Evolutionary conservation across 495 filamentous ascomycete species (phyloP), one percentile per base, ranked within the genome.

Genomic region (Rusavskia elegans): DNA sequence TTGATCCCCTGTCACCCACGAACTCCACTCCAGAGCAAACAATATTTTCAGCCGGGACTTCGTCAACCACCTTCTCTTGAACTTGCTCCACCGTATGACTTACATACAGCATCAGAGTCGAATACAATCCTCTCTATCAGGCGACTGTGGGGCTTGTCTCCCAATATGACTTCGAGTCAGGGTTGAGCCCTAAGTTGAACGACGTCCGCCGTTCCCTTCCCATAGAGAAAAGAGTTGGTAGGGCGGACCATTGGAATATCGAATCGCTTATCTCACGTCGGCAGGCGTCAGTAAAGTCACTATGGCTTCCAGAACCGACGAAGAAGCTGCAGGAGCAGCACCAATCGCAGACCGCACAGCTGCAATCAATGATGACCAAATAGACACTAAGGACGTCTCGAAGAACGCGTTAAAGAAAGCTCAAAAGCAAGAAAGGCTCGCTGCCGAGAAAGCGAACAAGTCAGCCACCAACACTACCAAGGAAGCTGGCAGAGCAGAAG

Each of bases 351-450:
- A 61, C n/a, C 35, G 57, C 13, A 53, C 49, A 16, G 57, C 54
- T 37, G 57, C 57, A 20, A 53, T 57, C 11, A 54, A 53, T 6
- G 23, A 50, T 30, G 57, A 30, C 14, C 32, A 50, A 30, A 21
- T 44, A 5, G 59, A 59, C 16, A 16, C 39, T 8, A 38, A 50
- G 42, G 75, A 82, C 57, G 62, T 68, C 40, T 82, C 80, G 45
- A 85, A 85, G 71, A 84, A 77, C 63, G 83, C 83, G 52, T 69
- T 77, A 45, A 85, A 85, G 67, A 86, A 84, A 65, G 80, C 81
- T 36, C 76, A 74, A 41, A 84, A 84, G 69, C 69, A 72, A 60
- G 79, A 78, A 17, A 82, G 82, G 61, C 65, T 78, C 61, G 77
- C 79, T 41, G 76, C 76, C 29, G 76, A 77, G 21, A 84, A 85